phyloP scores from a whole-genome alignment of 768 basidiomycete genomes.

The Boletus reticuloceps region DNA sequence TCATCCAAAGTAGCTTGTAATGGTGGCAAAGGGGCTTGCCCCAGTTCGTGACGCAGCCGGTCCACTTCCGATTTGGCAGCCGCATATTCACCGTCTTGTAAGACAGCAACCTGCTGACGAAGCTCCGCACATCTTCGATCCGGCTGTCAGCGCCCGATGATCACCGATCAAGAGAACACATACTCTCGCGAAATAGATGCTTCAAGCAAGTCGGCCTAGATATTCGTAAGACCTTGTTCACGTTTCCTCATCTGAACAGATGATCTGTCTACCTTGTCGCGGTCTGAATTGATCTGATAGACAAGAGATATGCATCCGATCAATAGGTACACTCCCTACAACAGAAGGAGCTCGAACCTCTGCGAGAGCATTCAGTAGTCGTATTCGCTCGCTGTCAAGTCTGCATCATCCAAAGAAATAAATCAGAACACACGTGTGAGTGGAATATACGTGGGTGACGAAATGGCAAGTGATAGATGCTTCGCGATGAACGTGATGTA shows the following conservation, averaged over 20 bases:
- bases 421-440: conserved; percentile 15
- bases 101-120: conserved; percentile 57
- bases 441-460: neutral
- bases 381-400: conserved; percentile 73
- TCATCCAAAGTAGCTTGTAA: conserved; percentile 75
- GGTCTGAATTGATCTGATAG: conserved; percentile 72
- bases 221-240: conserved; percentile 2
- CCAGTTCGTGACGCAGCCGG: conserved; percentile 69
- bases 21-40: conserved; percentile 69
- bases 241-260: neutral
- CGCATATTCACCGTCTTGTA: conserved; percentile 78
- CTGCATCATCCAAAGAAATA: conserved; percentile 32
- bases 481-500: neutral
- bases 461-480: neutral
- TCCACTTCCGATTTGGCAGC: conserved; percentile 76
- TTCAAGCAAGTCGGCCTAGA: conserved; percentile 66
- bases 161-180: conserved; percentile 19
- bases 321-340: conserved; percentile 7
- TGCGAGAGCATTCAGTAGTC: conserved; percentile 63
- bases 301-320: conserved; percentile 9
- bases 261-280: conserved; percentile 54
- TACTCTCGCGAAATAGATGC: conserved; percentile 69
- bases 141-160: conserved; percentile 7
- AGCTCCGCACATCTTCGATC: conserved; percentile 59
- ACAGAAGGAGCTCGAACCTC: conserved; percentile 47